phyloP scores from a whole-genome alignment of 805 yeast species.

The Kluyveromyces wickerhamii region DNA sequence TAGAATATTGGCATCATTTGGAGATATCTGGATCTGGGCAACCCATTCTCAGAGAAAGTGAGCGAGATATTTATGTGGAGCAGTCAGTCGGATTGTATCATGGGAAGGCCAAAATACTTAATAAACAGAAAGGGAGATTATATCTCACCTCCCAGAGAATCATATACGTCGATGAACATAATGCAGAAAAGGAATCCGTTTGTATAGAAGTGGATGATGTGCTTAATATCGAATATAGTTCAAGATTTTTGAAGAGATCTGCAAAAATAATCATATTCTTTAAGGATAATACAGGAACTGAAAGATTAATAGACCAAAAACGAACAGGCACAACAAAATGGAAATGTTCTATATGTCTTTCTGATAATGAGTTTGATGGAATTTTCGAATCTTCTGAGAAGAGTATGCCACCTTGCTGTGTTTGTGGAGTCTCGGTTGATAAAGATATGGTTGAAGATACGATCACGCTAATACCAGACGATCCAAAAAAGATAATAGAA shows the following conservation, averaged over 20 bases:
- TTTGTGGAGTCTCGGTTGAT: conserved; percentile 53
- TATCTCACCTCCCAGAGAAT: conserved; percentile 70
- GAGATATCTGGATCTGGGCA: conserved; percentile 34
- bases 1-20: conserved; percentile 31
- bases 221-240: conserved; percentile 32
- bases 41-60: conserved; percentile 36
- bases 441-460: conserved; percentile 30
- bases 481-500: not conserved
- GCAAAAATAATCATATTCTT: conserved; percentile 58
- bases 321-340: conserved; percentile 34
- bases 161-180: conserved; percentile 56
- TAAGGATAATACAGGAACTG: conserved; percentile 10
- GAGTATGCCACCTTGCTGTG: conserved; percentile 41
- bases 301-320: conserved; percentile 7
- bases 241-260: conserved; percentile 65
- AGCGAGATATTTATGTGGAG: conserved; percentile 45
- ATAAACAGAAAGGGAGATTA: conserved; percentile 66
- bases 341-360: conserved; percentile 79
- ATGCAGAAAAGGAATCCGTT: conserved; percentile 37
- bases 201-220: conserved; percentile 40
- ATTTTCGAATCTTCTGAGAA: conserved; percentile 10
- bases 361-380: conserved; percentile 28
- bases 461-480: conserved; percentile 12
- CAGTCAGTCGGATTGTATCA: conserved; percentile 68
- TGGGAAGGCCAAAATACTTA: conserved; percentile 54